Conservation (phyloP, 768 basidiomycete species). For the Phaeotremella fagi region DNA sequence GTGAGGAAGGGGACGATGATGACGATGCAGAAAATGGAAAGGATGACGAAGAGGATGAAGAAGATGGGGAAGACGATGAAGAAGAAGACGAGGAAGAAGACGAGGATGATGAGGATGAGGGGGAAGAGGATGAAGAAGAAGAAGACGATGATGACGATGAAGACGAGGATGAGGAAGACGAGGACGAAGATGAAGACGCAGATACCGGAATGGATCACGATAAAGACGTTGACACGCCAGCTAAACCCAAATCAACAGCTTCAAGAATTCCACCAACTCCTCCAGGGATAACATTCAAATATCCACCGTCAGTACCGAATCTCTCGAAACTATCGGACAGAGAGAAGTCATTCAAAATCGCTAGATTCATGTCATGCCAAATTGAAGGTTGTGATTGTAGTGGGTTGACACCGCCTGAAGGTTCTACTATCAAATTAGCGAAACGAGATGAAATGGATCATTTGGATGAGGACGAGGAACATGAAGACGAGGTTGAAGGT, state of each 20-base stretch:
- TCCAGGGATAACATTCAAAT: constrained; percentile 1
- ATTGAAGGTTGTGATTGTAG: constrained; percentile 58
- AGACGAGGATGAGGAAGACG: constrained; percentile 5
- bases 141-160: neutral
- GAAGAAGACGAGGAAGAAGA: constrained; percentile 1
- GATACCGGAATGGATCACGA: neutral
- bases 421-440: constrained; percentile 56
- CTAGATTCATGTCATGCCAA: constrained; percentile 71
- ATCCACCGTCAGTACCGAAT: constrained; percentile 23
- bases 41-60: constrained; percentile 1
- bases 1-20: neutral
- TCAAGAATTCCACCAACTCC: neutral
- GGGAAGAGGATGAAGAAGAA: constrained; percentile 2
- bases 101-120: neutral
- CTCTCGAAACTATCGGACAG: constrained; percentile 21
- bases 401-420: constrained; percentile 65
- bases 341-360: constrained; percentile 58
- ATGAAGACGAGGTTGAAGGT: constrained; percentile 11
- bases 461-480: constrained; percentile 18
- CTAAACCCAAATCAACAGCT: neutral
- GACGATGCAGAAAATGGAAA: neutral
- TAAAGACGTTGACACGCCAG: constrained; percentile 1
- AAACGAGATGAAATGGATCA: constrained; percentile 21
- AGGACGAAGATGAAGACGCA: constrained; percentile 6
- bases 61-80: constrained; percentile 3